A percentile compares a stretch with the other conserved stretches of the same genome.
Evolutionary conservation across 2,329 filamentous ascomycete genomes (phyloP).

Genomic region (Didymella sp.): DNA sequence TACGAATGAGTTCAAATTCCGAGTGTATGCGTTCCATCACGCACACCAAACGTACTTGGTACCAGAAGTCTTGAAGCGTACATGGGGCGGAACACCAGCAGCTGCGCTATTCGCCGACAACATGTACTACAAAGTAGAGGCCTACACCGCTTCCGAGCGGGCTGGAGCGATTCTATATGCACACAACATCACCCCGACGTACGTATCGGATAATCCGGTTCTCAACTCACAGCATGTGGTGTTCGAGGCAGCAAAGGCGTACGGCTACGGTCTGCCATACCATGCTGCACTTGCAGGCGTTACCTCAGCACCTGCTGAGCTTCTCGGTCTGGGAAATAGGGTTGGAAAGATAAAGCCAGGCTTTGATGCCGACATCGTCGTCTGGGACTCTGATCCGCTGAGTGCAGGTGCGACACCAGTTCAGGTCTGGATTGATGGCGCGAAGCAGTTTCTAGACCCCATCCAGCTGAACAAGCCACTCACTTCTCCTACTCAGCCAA

Average conservation of each 20-base stretch:
- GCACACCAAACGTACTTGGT: constrained; percentile 71
- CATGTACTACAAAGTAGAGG: constrained; percentile 75
- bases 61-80: constrained; percentile 62
- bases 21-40: constrained; percentile 72
- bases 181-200: constrained; percentile 68
- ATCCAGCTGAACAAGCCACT: constrained; percentile 32
- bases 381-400: constrained; percentile 55
- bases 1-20: constrained; percentile 74
- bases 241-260: constrained; percentile 61
- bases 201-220: constrained; percentile 63
- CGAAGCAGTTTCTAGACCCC: constrained; percentile 36
- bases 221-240: constrained; percentile 73
- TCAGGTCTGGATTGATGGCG: constrained; percentile 54
- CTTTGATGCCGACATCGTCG: constrained; percentile 53
- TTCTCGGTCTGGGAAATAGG: constrained; percentile 50
- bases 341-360: constrained; percentile 52
- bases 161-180: constrained; percentile 72
- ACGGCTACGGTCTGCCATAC: constrained; percentile 52
- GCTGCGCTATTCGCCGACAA: constrained; percentile 73
- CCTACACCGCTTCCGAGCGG: constrained; percentile 69
- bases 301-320: constrained; percentile 50
- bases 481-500: constrained; percentile 47
- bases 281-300: constrained; percentile 48
- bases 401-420: constrained; percentile 49
- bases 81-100: constrained; percentile 50